A percentile compares a stretch with the other conserved stretches of the same genome.
Conservation (phyloP, 2,329 filamentous ascomycete species). For the Aspergillus fischeri region DNA sequence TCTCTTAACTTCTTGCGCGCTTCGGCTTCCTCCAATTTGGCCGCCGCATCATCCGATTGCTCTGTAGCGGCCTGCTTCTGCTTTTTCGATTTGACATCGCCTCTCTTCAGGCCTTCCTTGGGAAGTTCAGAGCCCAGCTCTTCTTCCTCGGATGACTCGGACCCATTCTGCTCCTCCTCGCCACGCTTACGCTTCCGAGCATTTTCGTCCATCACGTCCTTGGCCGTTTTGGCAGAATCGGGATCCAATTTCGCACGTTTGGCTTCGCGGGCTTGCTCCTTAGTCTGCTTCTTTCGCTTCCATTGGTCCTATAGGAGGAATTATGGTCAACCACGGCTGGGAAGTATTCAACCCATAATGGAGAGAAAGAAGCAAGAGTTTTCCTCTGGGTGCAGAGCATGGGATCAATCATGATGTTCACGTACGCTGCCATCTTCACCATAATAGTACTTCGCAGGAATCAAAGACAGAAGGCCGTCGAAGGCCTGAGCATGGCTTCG, state of each 20-base stretch:
- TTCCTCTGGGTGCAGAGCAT: not conserved
- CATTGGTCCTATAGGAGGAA: constrained; percentile 70
- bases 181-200: constrained; percentile 73
- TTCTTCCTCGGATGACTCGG: constrained; percentile 42
- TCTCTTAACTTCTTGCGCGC: constrained; percentile 35
- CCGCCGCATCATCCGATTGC: constrained; percentile 18
- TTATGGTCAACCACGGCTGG: constrained; percentile 12
- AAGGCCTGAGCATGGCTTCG: constrained; percentile 66
- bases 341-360: constrained; percentile 6
- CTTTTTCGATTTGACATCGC: constrained; percentile 44
- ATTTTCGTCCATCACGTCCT: constrained; percentile 89
- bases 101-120: constrained; percentile 58
- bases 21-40: constrained; percentile 30
- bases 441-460: constrained; percentile 88
- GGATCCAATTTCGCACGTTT: constrained; percentile 89
- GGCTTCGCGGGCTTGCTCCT: constrained; percentile 76
- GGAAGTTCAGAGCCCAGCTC: constrained; percentile 49
- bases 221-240: constrained; percentile 82
- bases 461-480: constrained; percentile 79
- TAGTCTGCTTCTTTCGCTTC: constrained; percentile 92
- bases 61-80: constrained; percentile 48
- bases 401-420: constrained; percentile 23
- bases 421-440: constrained; percentile 78
- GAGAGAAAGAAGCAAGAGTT: constrained; percentile 6
- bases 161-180: constrained; percentile 50